These are phyloP conservation scores for Pyropia yezoensis DNA, from an alignment of 23 red algal genomes.

Conservation along the genomic window DNA sequence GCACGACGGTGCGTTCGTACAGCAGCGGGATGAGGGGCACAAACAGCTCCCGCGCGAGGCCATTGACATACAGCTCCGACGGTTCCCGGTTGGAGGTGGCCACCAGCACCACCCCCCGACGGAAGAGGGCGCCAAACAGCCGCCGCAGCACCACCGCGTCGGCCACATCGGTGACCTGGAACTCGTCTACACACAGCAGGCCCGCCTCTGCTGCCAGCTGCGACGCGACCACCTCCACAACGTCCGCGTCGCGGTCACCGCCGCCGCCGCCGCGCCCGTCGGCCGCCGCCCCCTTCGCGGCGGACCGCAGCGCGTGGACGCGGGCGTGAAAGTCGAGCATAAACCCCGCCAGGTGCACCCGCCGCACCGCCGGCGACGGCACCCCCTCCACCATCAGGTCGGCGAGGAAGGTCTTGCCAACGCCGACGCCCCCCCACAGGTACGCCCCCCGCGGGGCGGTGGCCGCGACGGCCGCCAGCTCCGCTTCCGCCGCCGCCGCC, in stretches of 20 bases:
- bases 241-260: background rate
- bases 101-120: constrained; percentile 28
- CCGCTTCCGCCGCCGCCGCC: too few species aligned
- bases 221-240: background rate
- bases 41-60: constrained; percentile 50
- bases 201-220: background rate
- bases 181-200: constrained; percentile 43
- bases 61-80: constrained; percentile 45
- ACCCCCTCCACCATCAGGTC: constrained; percentile 7
- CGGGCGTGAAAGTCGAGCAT: constrained; percentile 15
- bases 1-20: constrained; percentile 8
- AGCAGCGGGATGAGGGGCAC: constrained; percentile 34
- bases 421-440: constrained; percentile 24
- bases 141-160: constrained; percentile 48
- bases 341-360: constrained; percentile 7
- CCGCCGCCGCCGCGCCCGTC: too few species aligned
- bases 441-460: constrained; percentile 6
- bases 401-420: constrained; percentile 34
- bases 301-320: constrained; percentile 2
- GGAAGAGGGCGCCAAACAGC: constrained; percentile 16
- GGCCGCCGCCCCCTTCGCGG: background rate
- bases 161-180: constrained; percentile 68
- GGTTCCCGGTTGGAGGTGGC: constrained; percentile 55
- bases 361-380: background rate
- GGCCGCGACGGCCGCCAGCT: too few species aligned